phyloP scores from a whole-genome alignment of 345 rosid genomes.

The Lenwebbia sp. region DNA sequence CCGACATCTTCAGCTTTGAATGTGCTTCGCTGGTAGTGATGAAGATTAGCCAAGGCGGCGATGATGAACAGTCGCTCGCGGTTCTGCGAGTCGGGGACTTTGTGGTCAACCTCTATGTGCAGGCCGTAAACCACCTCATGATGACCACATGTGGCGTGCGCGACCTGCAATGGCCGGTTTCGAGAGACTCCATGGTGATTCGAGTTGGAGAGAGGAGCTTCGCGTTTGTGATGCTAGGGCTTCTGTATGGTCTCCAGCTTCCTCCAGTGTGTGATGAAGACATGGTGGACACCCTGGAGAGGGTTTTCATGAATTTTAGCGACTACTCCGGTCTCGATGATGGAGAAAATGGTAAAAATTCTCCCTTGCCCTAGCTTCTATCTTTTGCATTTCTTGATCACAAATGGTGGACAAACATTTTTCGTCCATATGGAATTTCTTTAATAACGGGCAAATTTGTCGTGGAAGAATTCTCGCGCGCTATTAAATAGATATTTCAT shows the following conservation, averaged over 20 bases:
- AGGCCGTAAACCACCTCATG: not conserved
- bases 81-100: slow-evolving; percentile 3
- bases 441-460: not conserved
- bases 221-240: slow-evolving; percentile 1
- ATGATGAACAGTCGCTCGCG: not conserved
- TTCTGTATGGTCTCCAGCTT: slow-evolving; percentile 10
- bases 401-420: not conserved
- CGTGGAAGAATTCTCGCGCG: not conserved
- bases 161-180: slow-evolving; percentile 3
- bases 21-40: not conserved
- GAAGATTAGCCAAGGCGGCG: not conserved
- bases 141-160: not conserved
- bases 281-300: not conserved
- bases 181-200: slow-evolving; percentile 2
- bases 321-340: not conserved
- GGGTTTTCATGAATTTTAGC: slow-evolving; percentile 1
- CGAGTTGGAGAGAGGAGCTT: slow-evolving; percentile 4
- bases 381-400: not conserved
- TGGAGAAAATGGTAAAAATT: not conserved
- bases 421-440: not conserved
- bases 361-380: not conserved
- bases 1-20: not conserved
- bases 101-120: not conserved
- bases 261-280: not conserved
- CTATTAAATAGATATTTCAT: not conserved